phyloP scores from a whole-genome alignment of 805 yeast genomes.

The Zygosaccharomyces siamensis region DNA sequence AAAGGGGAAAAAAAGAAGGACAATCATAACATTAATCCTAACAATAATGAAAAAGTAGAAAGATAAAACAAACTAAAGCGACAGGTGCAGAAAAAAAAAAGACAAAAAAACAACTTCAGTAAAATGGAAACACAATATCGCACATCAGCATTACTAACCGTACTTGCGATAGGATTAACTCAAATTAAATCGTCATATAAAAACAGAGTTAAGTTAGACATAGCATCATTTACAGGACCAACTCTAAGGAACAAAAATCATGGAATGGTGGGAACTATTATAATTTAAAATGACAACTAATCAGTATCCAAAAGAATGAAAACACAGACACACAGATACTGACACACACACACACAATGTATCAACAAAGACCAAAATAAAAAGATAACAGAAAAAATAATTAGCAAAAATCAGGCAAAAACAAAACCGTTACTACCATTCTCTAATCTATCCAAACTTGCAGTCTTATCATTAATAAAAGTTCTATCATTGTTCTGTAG shows the following conservation, averaged over 20 bases:
- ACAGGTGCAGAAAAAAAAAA: constrained; percentile 5
- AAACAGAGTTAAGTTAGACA: neutral
- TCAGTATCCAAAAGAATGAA: neutral
- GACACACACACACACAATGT: constrained; percentile 1
- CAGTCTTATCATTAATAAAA: constrained; percentile 10
- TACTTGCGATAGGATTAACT: neutral
- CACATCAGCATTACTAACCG: neutral
- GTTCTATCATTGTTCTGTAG: constrained; percentile 9
- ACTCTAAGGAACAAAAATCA: neutral
- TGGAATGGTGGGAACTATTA: constrained; percentile 1
- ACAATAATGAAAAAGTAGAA: neutral
- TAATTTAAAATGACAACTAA: constrained; percentile 1
- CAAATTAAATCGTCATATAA: neutral
- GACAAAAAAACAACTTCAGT: constrained; percentile 1
- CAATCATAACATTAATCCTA: constrained; percentile 1
- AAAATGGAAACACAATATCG: neutral
- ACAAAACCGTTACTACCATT: constrained; percentile 25
- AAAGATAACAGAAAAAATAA: neutral
- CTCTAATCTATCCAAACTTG: constrained; percentile 22
- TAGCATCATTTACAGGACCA: constrained; percentile 3
- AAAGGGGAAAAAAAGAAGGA: neutral
- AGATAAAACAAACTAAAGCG: constrained; percentile 1
- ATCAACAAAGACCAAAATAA: constrained; percentile 4
- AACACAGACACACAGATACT: neutral
- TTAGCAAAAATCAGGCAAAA: constrained; percentile 14